Evolutionary conservation across 2,329 filamentous ascomycete species (phyloP), one percentile per base, ranked within the genome.

Genomic region (Calonectria pseudoturangicola): DNA sequence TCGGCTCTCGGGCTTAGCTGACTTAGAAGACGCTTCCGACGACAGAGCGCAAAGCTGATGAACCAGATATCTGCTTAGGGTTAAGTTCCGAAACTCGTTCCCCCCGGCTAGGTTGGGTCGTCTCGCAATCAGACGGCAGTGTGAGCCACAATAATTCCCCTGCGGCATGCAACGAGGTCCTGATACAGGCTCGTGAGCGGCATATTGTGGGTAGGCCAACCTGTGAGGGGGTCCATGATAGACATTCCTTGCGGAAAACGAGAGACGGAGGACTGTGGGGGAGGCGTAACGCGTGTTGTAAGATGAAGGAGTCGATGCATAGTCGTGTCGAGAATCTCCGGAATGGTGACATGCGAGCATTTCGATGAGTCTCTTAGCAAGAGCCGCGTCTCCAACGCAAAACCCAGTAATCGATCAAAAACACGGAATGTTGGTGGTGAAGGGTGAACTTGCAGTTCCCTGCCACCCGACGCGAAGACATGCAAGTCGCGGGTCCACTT

Each of bases 61-160:
- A 90, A 91, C 94, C 94, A 93, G 92, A 87, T 84, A 83, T 87
- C 85, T 87, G 87, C 90, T 94, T 98, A 98, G 96, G 96, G 96
- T 98, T 98, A 98, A 96, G 94, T 96, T 96, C 94, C 95, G 92
- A 93, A 86, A 87, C 85, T 87, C 88, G 88, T 91, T 93, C 90
- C 89, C 54, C 90, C 86, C 86, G 81, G 82, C 76, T 76, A 68
- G 76, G 80, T 84, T 83, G 85, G 86, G 83, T 85, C 83, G 82
- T 83, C 82, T 75, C 81, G 79, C 79, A 81, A n/a, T 80, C 80
- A 76, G 81, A 85, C 83, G 80, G 83, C 82, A 76, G 73, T 78
- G 74, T 54, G 71, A 74, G 70, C 79, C 84, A 81, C 81, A 82
- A 83, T 82, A 81, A 72, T 82, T 87, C 86, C 80, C 79, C 79